Evolutionary conservation across 148 eudicot species (phyloP).

Genomic region (Camellia granthamiana): DNA sequence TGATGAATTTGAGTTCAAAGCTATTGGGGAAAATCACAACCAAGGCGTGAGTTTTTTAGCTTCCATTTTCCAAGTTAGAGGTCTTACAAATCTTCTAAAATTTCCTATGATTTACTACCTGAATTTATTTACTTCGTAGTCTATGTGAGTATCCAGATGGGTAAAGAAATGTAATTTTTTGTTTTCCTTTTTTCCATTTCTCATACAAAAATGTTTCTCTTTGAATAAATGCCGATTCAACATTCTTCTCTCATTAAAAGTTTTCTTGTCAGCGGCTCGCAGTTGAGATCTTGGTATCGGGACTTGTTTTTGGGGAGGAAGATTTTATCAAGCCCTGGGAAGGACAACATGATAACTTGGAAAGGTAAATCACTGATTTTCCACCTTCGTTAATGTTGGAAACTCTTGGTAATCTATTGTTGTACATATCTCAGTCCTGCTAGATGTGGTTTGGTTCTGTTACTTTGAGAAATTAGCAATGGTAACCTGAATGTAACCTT

Average conservation of each 20-base stretch:
- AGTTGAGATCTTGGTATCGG: slow-evolving; percentile 82
- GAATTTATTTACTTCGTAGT: background rate
- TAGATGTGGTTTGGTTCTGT: background rate
- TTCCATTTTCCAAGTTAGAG: background rate
- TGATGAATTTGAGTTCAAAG: slow-evolving; percentile 93
- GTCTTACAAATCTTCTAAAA: background rate
- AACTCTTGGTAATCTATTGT: background rate
- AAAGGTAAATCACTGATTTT: slow-evolving; percentile 48
- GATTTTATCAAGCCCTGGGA: slow-evolving; percentile 96
- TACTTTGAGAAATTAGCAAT: background rate
- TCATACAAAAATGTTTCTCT: background rate
- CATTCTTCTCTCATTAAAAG: slow-evolving; percentile 15
- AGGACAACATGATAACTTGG: slow-evolving; percentile 67
- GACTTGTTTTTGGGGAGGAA: slow-evolving; percentile 81
- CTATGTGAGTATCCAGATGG: background rate
- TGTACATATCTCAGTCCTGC: background rate
- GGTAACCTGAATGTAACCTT: slow-evolving; percentile 8
- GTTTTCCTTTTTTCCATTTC: background rate
- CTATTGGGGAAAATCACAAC: slow-evolving; percentile 79
- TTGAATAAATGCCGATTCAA: slow-evolving; percentile 8
- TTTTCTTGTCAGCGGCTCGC: slow-evolving; percentile 75
- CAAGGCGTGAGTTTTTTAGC: slow-evolving; percentile 75
- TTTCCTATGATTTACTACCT: background rate
- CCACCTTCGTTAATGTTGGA: background rate
- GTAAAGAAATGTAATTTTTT: background rate